Evolutionary conservation across 2,329 filamentous ascomycete species (phyloP), one percentile per base, ranked within the genome.

Genomic region (Aureobasidium sp.): DNA sequence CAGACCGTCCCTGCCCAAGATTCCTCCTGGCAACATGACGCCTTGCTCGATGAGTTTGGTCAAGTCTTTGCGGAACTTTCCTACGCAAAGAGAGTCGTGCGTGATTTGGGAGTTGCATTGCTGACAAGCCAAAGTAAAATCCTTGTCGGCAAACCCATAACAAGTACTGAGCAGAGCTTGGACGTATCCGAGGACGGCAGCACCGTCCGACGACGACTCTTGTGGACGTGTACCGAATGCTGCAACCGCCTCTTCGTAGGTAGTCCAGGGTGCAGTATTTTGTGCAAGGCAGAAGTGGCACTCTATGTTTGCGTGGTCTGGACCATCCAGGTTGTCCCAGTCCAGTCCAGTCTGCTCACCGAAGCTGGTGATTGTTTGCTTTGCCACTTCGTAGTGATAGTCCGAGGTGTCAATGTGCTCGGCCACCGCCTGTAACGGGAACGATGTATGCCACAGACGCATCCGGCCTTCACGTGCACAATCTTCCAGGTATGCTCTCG

Each of bases 401-500:
- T 74, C 77, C 22, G 78, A 72, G 9, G 77, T 73, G 67, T 88
- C 79, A 65, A 91, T 88, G 37, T 78, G 81, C 1, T 74, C 67
- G 61, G 85, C 79, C 48, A 89, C 75, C 0, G 79, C 70, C 15
- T 78, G 68, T 88, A 87, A 92, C 0, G 89, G 89, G 65, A 93
- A 79, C 0, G 84, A 83, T 0, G 80, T 78, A 1, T 77, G 75
- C 86, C 88, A 91, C 4, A 81, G 67, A 2, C 83, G 71, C 31
- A 81, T 76, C 62, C 78, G 77, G 0, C 83, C 84, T 31, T 78
- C 74, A 8, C 87, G 81, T 61, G 91, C 76, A 68, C 85, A 86
- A 70, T 93, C 89, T 68, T 92, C 88, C 4, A 91, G 81, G 69
- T 86, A 92, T n/a, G 77, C 78, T 44, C 87, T 79, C 0, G 89